phyloP scores from a whole-genome alignment of 2,329 filamentous ascomycete species.

The Colletotrichum simmondsii region DNA sequence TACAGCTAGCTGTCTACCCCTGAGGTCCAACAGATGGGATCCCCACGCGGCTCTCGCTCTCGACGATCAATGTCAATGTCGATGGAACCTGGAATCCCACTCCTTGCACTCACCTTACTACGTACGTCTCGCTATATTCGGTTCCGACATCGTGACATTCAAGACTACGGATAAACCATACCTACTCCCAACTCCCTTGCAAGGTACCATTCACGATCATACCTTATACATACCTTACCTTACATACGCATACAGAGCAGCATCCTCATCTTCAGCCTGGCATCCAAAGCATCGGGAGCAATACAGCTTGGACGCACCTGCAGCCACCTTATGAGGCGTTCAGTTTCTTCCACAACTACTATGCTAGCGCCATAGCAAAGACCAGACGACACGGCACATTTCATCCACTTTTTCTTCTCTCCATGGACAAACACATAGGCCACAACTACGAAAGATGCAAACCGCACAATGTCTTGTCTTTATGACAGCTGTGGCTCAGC shows the following conservation, averaged over 20 bases:
- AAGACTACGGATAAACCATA: neutral
- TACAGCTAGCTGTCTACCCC: neutral
- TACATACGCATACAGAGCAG: neutral
- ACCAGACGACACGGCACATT: neutral
- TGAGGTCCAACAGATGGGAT: neutral
- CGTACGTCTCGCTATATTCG: neutral
- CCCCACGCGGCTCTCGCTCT: neutral
- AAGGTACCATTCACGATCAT: neutral
- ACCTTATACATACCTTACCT: too few relatives aligned
- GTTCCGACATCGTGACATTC: neutral
- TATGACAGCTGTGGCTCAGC: slow-evolving; percentile 23
- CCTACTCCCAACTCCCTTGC: neutral
- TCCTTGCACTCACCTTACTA: neutral
- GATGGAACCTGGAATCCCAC: neutral
- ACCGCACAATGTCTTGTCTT: slow-evolving; percentile 23
- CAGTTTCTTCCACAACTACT: neutral
- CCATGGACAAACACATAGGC: neutral
- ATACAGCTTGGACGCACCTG: neutral
- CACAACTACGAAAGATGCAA: neutral
- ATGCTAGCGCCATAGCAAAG: neutral
- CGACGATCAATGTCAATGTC: neutral
- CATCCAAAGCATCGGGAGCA: neutral
- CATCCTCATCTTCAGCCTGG: neutral
- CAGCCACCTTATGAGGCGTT: neutral
- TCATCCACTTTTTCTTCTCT: neutral